phyloP scores from a whole-genome alignment of 805 yeast genomes.

The Metschnikowia gelsemii region DNA sequence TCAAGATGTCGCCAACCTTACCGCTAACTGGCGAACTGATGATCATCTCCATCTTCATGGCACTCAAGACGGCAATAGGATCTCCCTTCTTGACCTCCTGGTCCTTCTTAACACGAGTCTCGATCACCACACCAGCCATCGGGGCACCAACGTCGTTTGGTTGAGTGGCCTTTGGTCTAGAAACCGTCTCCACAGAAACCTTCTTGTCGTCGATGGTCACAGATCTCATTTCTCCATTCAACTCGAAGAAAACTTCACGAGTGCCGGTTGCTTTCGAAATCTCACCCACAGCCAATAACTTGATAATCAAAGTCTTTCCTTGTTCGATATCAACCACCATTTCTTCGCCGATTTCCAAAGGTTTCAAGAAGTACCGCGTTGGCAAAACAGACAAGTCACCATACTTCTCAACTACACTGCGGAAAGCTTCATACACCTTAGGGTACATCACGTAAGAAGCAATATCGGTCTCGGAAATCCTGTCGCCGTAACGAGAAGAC shows the following conservation, averaged over 20 bases:
- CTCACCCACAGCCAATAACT: slow-evolving; percentile 90
- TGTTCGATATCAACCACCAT: slow-evolving; percentile 85
- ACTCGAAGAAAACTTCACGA: slow-evolving; percentile 95
- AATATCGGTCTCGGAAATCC: slow-evolving; percentile 78
- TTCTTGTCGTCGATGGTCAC: slow-evolving; percentile 87
- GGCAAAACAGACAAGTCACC: slow-evolving; percentile 96
- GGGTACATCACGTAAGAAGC: slow-evolving; percentile 98
- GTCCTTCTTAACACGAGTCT: slow-evolving; percentile 86
- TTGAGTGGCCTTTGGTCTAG: slow-evolving; percentile 91
- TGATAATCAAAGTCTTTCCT: slow-evolving; percentile 91
- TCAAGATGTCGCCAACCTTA: slow-evolving; percentile 68
- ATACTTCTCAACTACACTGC: slow-evolving; percentile 67
- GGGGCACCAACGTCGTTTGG: slow-evolving; percentile 97
- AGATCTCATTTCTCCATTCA: slow-evolving; percentile 97
- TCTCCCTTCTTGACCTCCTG: slow-evolving; percentile 94
- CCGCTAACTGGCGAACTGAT: slow-evolving; percentile 91
- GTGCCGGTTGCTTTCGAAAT: slow-evolving; percentile 79
- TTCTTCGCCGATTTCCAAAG: slow-evolving; percentile 86
- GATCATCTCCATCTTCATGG: slow-evolving; percentile 99
- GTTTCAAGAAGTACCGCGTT: slow-evolving; percentile 84
- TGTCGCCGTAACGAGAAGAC: slow-evolving; percentile 68
- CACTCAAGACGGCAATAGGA: slow-evolving; percentile 88
- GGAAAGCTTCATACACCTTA: slow-evolving; percentile 89
- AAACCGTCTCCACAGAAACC: slow-evolving; percentile 78
- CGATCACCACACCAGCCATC: slow-evolving; percentile 98